Conservation (phyloP, 768 basidiomycete species). For the Russula foetens region DNA sequence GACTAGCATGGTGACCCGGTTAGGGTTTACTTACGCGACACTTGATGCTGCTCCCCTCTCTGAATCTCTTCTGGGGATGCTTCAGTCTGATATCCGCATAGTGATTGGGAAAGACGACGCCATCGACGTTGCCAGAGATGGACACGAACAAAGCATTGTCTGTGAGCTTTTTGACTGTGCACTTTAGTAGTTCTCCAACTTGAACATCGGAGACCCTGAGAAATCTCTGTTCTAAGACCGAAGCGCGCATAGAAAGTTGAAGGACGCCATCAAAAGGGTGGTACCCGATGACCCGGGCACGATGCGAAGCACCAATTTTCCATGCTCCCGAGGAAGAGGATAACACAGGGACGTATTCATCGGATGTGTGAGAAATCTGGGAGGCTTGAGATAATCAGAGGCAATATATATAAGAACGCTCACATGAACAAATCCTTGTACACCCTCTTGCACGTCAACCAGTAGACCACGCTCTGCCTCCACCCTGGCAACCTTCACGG, state of each 20-base stretch:
- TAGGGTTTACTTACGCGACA: slow-evolving; percentile 55
- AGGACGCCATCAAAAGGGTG: slow-evolving; percentile 81
- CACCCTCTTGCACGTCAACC: slow-evolving; percentile 51
- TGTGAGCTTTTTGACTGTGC: slow-evolving; percentile 78
- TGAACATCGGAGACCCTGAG: slow-evolving; percentile 73
- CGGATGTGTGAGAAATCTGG: slow-evolving; percentile 90
- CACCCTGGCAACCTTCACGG: slow-evolving; percentile 63
- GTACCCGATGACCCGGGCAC: slow-evolving; percentile 81
- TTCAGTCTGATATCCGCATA: slow-evolving; percentile 94
- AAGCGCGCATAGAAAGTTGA: slow-evolving; percentile 78
- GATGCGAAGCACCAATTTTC: slow-evolving; percentile 71
- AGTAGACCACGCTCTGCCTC: slow-evolving; percentile 80
- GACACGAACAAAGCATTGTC: slow-evolving; percentile 79
- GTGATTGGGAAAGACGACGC: slow-evolving; percentile 89
- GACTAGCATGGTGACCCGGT: neutral
- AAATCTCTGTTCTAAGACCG: slow-evolving; percentile 79
- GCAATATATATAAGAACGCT: slow-evolving; percentile 25
- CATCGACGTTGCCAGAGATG: slow-evolving; percentile 82
- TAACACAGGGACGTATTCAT: slow-evolving; percentile 81
- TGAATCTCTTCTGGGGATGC: slow-evolving; percentile 88
- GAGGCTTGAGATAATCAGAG: slow-evolving; percentile 11
- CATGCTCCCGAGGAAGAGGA: slow-evolving; percentile 65
- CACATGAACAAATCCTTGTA: slow-evolving; percentile 85
- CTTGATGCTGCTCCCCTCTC: slow-evolving; percentile 71
- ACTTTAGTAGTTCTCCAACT: slow-evolving; percentile 82